These are phyloP conservation scores for Eucalyptus paniculata DNA, from an alignment of 345 rosid species.

Conservation along the genomic window DNA sequence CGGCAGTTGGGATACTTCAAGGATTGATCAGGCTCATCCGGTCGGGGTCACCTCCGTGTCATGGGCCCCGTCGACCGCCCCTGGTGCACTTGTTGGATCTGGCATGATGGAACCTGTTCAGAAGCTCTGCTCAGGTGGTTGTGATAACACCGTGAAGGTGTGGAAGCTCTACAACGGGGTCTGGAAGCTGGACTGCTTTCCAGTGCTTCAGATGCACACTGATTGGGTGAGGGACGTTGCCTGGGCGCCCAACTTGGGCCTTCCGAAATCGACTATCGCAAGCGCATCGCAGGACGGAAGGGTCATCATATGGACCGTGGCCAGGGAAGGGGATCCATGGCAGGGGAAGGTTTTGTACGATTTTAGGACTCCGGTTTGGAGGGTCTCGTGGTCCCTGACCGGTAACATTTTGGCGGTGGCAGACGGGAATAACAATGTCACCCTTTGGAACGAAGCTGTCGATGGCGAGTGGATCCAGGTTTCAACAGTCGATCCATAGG, in stretches of 20 bases:
- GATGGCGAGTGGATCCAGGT: slow-evolving; percentile 5
- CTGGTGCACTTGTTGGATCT: neutral
- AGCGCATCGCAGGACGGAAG: slow-evolving; percentile 3
- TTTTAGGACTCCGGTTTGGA: slow-evolving; percentile 4
- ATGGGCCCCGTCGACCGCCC: slow-evolving; percentile 1
- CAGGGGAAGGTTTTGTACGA: neutral
- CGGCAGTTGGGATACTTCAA: neutral
- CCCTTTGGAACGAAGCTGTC: slow-evolving; percentile 1
- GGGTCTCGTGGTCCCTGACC: slow-evolving; percentile 7
- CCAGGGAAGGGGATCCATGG: slow-evolving; percentile 6
- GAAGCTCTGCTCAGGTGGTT: slow-evolving; percentile 5
- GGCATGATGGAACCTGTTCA: neutral
- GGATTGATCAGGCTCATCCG: slow-evolving; percentile 4
- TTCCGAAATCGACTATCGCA: slow-evolving; percentile 3
- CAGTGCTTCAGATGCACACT: slow-evolving; percentile 1
- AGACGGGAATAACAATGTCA: neutral
- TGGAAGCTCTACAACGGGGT: slow-evolving; percentile 3
- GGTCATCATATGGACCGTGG: slow-evolving; percentile 6
- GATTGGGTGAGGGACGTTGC: slow-evolving; percentile 9
- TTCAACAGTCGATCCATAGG: neutral
- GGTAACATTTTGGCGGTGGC: slow-evolving; percentile 6
- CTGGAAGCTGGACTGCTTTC: slow-evolving; percentile 10
- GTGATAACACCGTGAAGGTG: slow-evolving; percentile 6
- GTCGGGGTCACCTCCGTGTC: slow-evolving; percentile 5
- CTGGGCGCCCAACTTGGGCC: slow-evolving; percentile 9